Evolutionary conservation across 2,329 filamentous ascomycete species (phyloP), one percentile per base, ranked within the genome.

Genomic region (Monosporascus sp.): DNA sequence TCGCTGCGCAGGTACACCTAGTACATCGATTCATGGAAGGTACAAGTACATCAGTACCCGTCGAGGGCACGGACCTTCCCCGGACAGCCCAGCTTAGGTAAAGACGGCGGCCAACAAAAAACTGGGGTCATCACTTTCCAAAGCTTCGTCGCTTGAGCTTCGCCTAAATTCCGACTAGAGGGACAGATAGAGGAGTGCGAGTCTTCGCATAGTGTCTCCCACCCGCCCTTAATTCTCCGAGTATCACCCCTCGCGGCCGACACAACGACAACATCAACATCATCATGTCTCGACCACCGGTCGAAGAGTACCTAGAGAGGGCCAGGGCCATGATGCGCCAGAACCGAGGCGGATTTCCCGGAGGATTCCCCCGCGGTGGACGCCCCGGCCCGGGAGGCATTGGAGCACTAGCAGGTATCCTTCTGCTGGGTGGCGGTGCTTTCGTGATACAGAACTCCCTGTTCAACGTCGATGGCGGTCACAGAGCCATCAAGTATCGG

Each of bases 401-500:
- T 37, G 68, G 68, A 45, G 72, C 71, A 37, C 51, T 80, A 47
- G 66, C 70, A 31, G 75, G 70, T 44, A 63, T 75, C 20, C 61
- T 70, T 18, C 62, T 82, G 35, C 64, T 81, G 44, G 73, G 72
- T 17, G 78, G 77, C 53, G 80, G 77, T 46, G 69, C 74, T 52
- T 67, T 79, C 63, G 57, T 84, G 60, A 63, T 84, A 59, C 76
- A 80, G 63, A 81, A 84, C 69, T 80, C 83, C 45, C 76, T 87
- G 5, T 87, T 87, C 77, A 87, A 87, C 76, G 94, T 99, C 65
- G 94, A 99, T 69, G 94, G 94, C 86, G 94, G 94, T 76, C 94
- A 97, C 74, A 87, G 94, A 69, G 94, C 94, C 60, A 99, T 99
- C 82, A 99, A 99, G 75, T 99, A 99, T 78, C 91, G 88, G 65